Conservation (phyloP, 805 yeast genomes). For the Blastobotrys mokoenaii region DNA sequence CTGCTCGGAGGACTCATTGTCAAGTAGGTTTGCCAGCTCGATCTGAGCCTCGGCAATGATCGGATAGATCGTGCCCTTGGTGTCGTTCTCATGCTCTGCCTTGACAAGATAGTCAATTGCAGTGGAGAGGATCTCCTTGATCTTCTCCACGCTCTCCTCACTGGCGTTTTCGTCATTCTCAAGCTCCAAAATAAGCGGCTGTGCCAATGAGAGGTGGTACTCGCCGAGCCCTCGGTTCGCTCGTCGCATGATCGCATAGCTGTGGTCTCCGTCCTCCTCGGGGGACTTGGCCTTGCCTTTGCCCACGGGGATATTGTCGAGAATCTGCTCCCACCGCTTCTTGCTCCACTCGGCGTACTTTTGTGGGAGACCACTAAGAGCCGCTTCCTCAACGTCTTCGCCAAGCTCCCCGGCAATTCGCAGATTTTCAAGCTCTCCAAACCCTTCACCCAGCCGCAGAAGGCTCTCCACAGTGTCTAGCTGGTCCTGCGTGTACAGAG, state of each 20-base stretch:
- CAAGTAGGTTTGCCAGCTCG: slow-evolving; percentile 65
- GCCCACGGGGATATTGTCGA: slow-evolving; percentile 6
- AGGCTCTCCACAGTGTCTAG: slow-evolving; percentile 49
- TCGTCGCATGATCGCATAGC: slow-evolving; percentile 8
- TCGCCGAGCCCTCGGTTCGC: slow-evolving; percentile 29
- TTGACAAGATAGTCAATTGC: slow-evolving; percentile 52
- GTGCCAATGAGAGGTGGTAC: slow-evolving; percentile 23
- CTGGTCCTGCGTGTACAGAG: slow-evolving; percentile 9
- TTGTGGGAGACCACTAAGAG: slow-evolving; percentile 1
- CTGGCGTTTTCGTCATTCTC: slow-evolving; percentile 8
- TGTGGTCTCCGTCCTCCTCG: slow-evolving; percentile 8
- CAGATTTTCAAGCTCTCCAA: slow-evolving; percentile 36
- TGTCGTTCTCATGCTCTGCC: slow-evolving; percentile 48
- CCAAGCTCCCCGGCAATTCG: slow-evolving; percentile 9
- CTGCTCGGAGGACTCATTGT: slow-evolving; percentile 58
- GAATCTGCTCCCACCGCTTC: slow-evolving; percentile 12
- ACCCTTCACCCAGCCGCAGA: slow-evolving; percentile 40
- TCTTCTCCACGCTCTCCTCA: slow-evolving; percentile 15
- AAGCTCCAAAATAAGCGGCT: slow-evolving; percentile 24
- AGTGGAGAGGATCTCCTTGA: slow-evolving; percentile 34
- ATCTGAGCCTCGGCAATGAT: slow-evolving; percentile 80
- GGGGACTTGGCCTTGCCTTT: slow-evolving; percentile 14
- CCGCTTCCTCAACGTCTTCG: slow-evolving; percentile 19
- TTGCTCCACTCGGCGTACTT: slow-evolving; percentile 16
- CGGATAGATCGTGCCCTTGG: slow-evolving; percentile 76